Conservation (phyloP, 768 basidiomycete species). For the Tylopilus vinaceipallidus region DNA sequence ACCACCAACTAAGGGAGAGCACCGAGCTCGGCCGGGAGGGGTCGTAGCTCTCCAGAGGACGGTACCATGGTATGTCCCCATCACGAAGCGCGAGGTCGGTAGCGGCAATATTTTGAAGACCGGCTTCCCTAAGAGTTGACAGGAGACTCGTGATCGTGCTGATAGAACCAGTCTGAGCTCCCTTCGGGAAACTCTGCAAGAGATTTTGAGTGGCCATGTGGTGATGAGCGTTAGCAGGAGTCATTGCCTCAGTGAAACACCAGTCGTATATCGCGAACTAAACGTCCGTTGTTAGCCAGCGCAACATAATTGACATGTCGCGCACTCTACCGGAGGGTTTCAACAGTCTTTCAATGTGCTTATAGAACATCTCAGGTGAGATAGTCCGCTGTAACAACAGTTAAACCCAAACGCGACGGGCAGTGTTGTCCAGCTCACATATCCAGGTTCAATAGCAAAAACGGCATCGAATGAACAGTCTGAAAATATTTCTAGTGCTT, state of each 20-base stretch:
- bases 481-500: conserved; percentile 3
- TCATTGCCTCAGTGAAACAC: conserved; percentile 3
- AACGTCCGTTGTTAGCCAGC: background rate
- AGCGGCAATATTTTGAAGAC: background rate
- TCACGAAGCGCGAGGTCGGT: background rate
- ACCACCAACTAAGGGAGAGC: conserved; percentile 1
- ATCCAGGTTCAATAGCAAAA: conserved; percentile 8
- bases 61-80: conserved; percentile 7
- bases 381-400: too few species aligned
- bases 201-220: background rate
- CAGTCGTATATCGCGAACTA: conserved; percentile 7
- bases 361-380: background rate
- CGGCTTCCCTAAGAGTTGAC: background rate
- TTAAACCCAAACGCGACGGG: too few species aligned
- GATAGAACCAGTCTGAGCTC: background rate
- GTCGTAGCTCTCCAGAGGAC: conserved; percentile 1
- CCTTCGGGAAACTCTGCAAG: background rate
- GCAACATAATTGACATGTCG: background rate
- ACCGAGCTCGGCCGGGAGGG: background rate
- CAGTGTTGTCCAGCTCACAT: background rate
- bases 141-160: background rate
- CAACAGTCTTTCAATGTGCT: conserved; percentile 4
- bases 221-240: background rate
- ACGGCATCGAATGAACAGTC: conserved; percentile 9
- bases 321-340: conserved; percentile 8